Conservation (phyloP, 176 grass and related monocot genomes). For the Carex parvula region DNA sequence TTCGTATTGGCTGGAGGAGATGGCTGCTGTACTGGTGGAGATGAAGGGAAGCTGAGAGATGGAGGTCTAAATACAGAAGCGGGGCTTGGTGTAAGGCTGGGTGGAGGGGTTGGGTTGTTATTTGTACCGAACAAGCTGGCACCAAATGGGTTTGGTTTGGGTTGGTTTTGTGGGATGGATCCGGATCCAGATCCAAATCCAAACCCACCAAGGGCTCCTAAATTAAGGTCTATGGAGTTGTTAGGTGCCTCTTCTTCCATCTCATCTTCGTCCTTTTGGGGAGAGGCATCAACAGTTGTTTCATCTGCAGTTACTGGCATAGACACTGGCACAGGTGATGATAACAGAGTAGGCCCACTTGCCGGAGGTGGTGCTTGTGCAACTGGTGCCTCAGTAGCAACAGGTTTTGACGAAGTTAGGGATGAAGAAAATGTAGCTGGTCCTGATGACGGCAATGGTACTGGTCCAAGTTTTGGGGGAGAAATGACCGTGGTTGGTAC, state of each 20-base stretch:
- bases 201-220: conserved; percentile 77
- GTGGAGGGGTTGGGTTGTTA: conserved; percentile 36
- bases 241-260: conserved; percentile 89
- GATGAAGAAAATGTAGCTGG: conserved; percentile 41
- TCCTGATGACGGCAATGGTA: conserved; percentile 34
- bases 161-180: conserved; percentile 49
- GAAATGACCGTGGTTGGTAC: conserved; percentile 35
- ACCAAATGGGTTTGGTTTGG: conserved; percentile 77
- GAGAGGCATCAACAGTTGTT: conserved; percentile 28
- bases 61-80: conserved; percentile 72
- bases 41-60: conserved; percentile 72
- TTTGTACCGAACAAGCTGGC: conserved; percentile 44
- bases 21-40: conserved; percentile 52
- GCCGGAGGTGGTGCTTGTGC: conserved; percentile 15
- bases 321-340: conserved; percentile 33
- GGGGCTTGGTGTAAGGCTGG: conserved; percentile 55
- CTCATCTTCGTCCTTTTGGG: conserved; percentile 76
- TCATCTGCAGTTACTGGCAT: conserved; percentile 35
- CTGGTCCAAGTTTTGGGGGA: conserved; percentile 25
- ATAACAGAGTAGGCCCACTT: conserved; percentile 39
- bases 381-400: conserved; percentile 31
- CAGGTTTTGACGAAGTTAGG: conserved; percentile 26
- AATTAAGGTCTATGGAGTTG: conserved; percentile 45
- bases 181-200: conserved; percentile 49
- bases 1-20: conserved; percentile 48